These are phyloP conservation scores for Paracorniculantispora psalliotae DNA, from an alignment of 2,329 filamentous ascomycete species.

Conservation along the genomic window DNA sequence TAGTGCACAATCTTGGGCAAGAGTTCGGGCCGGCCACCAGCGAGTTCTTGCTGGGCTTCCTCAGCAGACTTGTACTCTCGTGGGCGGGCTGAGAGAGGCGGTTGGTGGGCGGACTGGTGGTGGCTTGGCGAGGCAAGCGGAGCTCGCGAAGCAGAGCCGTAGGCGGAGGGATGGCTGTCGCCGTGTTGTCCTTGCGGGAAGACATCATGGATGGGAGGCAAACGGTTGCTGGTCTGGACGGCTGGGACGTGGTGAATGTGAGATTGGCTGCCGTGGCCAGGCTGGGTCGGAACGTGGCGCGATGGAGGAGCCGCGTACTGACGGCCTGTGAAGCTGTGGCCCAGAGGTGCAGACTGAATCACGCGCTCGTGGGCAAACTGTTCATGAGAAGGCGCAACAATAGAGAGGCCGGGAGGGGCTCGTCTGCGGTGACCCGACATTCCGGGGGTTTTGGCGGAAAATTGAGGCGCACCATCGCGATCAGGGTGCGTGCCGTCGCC, in stretches of 20 bases:
- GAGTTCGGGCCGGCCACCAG: conserved; percentile 87
- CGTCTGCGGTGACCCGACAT: conserved; percentile 66
- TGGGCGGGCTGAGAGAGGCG: conserved; percentile 56
- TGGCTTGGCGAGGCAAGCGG: conserved; percentile 76
- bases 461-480: conserved; percentile 46
- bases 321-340: conserved; percentile 91
- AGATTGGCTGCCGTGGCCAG: conserved; percentile 74
- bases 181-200: conserved; percentile 73
- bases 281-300: conserved; percentile 73
- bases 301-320: conserved; percentile 72
- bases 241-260: conserved; percentile 90
- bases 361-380: conserved; percentile 92
- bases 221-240: conserved; percentile 81
- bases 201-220: conserved; percentile 91
- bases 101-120: conserved; percentile 48
- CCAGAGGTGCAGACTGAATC: conserved; percentile 91
- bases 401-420: conserved; percentile 83
- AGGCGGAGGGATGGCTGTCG: conserved; percentile 46
- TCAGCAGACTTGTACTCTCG: conserved; percentile 94
- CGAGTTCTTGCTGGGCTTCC: conserved; percentile 85
- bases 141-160: conserved; percentile 60
- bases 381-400: conserved; percentile 88
- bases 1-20: conserved; percentile 94
- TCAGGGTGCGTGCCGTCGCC: conserved; percentile 57
- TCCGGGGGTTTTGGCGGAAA: conserved; percentile 65